Evolutionary conservation across 2,329 filamentous ascomycete species (phyloP).

Genomic region (Diaporthe nobilis): DNA sequence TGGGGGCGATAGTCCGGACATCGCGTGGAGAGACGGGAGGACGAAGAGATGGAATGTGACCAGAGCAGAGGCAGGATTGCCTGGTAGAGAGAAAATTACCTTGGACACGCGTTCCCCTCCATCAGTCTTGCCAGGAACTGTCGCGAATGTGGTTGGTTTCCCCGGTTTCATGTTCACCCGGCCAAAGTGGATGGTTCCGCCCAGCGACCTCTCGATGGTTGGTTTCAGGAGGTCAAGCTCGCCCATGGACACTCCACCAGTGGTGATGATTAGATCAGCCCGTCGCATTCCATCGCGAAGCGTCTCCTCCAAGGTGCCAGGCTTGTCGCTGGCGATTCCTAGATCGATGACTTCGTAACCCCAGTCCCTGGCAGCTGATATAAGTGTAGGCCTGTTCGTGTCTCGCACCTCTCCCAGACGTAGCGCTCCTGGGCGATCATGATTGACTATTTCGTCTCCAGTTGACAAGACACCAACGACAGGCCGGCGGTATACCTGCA

Average conservation of each 20-base stretch:
- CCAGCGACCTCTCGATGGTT: slow-evolving; percentile 90
- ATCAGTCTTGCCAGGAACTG: slow-evolving; percentile 77
- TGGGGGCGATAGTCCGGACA: slow-evolving; percentile 75
- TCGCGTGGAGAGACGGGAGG: slow-evolving; percentile 84
- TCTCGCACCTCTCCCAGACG: slow-evolving; percentile 90
- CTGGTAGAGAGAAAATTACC: slow-evolving; percentile 89
- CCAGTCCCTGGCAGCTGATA: slow-evolving; percentile 81
- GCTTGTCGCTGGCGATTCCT: slow-evolving; percentile 84
- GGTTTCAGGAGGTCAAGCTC: slow-evolving; percentile 97
- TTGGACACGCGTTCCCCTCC: slow-evolving; percentile 72
- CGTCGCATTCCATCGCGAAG: slow-evolving; percentile 81
- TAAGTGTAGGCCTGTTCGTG: slow-evolving; percentile 89
- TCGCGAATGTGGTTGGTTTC: slow-evolving; percentile 97
- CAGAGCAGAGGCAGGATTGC: slow-evolving; percentile 92
- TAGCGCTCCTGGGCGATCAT: slow-evolving; percentile 74
- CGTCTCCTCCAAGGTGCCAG: slow-evolving; percentile 80
- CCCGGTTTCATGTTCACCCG: slow-evolving; percentile 98
- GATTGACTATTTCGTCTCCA: slow-evolving; percentile 91
- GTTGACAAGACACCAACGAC: slow-evolving; percentile 91
- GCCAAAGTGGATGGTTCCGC: slow-evolving; percentile 95
- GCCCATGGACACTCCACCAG: slow-evolving; percentile 96
- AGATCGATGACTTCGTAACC: slow-evolving; percentile 87
- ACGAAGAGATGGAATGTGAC: slow-evolving; percentile 97
- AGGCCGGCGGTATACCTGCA: slow-evolving; percentile 82
- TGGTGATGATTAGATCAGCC: slow-evolving; percentile 89